A percentile compares a stretch with the other conserved stretches of the same genome.
Conservation (phyloP, 768 basidiomycete genomes). For the Lactifluus pinguis region DNA sequence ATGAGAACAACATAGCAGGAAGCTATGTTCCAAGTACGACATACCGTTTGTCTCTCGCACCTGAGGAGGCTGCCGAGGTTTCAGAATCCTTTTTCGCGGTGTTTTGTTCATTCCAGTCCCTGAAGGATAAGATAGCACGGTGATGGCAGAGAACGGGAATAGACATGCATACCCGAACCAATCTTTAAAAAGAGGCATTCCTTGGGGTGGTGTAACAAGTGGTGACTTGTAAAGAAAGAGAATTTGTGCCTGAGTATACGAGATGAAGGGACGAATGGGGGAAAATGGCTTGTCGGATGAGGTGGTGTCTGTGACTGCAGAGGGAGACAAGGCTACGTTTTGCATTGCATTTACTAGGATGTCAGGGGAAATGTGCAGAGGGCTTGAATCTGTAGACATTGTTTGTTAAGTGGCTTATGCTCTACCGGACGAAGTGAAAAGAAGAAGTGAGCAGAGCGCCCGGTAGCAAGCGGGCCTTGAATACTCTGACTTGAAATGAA, state of each 20-base stretch:
- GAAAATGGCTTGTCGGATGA: constrained; percentile 17
- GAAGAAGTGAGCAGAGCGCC: constrained; percentile 3
- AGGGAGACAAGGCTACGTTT: constrained; percentile 19
- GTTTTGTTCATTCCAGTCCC: constrained; percentile 52
- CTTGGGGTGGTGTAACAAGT: constrained; percentile 55
- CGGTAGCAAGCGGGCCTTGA: constrained; percentile 14
- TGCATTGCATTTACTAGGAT: constrained; percentile 7
- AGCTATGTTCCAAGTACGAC: constrained; percentile 2
- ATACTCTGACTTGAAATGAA: neutral
- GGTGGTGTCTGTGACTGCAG: constrained; percentile 25
- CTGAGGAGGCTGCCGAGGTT: constrained; percentile 34
- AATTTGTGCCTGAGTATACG: constrained; percentile 64
- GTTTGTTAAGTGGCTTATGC: neutral
- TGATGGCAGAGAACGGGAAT: constrained; percentile 9
- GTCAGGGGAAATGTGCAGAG: neutral
- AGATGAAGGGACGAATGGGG: constrained; percentile 37
- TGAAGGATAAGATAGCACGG: constrained; percentile 20
- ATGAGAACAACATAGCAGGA: constrained; percentile 17
- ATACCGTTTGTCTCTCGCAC: constrained; percentile 61
- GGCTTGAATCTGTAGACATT: constrained; percentile 8
- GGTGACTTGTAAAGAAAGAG: constrained; percentile 67
- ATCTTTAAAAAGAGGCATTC: constrained; percentile 75
- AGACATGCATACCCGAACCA: constrained; percentile 71
- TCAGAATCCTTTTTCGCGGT: constrained; percentile 65
- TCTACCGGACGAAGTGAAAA: neutral